phyloP scores from a whole-genome alignment of 306 rosid species.

The Myrica gale region DNA sequence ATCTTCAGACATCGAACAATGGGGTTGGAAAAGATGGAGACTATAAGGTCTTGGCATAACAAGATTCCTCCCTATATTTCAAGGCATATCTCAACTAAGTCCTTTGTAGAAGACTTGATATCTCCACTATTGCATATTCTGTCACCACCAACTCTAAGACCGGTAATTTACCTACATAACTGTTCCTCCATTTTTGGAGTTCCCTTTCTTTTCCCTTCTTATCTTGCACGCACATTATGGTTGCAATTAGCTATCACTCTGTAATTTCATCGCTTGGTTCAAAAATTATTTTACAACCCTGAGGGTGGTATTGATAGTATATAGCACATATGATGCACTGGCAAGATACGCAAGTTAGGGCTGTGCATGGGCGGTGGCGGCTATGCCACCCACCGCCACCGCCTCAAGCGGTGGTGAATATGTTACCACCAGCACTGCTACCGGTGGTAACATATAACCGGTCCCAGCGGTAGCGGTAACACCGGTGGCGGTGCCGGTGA shows the following conservation, averaged over 20 bases:
- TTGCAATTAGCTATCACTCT: not conserved
- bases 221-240: not conserved
- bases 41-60: conserved; percentile 70
- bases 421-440: too few species aligned
- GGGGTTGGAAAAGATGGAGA: conserved; percentile 63
- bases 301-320: not conserved
- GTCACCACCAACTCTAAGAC: conserved; percentile 77
- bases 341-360: too few species aligned
- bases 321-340: not conserved
- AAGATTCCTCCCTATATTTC: conserved; percentile 67
- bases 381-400: too few species aligned
- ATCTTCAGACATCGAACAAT: conserved; percentile 61
- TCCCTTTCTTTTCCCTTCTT: conserved; percentile 16
- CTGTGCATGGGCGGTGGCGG: too few species aligned
- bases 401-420: too few species aligned
- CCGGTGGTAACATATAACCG: too few species aligned
- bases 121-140: conserved; percentile 78
- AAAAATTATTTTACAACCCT: not conserved
- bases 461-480: too few species aligned
- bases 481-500: too few species aligned
- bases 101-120: conserved; percentile 75
- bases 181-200: conserved; percentile 2
- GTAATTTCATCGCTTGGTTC: not conserved
- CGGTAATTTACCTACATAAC: conserved; percentile 50
- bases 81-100: conserved; percentile 64